Base-by-base conservation (phyloP, 306 rosid species). In the Prunus davidiana region DNA sequence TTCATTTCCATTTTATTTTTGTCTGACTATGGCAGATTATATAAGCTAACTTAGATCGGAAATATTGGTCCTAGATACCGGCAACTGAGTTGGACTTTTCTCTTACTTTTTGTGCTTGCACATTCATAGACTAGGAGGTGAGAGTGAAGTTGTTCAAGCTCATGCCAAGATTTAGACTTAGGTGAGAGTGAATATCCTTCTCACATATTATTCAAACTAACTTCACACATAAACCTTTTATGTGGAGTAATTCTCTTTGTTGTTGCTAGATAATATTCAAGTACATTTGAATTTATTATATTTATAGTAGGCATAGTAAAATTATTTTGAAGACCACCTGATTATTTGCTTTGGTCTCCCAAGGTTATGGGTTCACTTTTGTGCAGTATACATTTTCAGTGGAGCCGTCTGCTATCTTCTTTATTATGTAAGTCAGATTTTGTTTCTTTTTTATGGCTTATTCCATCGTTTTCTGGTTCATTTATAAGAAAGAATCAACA, bases 321-420 rank as follows among this genome's bases (percentile, higher is more conserved):
- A 69, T 47, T 69, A 46, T 77, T 22, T 13, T 62, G 47, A 50
- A 69, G 78, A 67, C 56, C 75, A 71, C 78, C 86, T 91, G 84
- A 89, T 69, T 41, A 47, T 71, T 74, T 0, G 6, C 41, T 64
- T 85, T 84, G 72, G 28, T 71, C 84, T 86, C 73, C 79, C 84
- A 78, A 93, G 98, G 96, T 93, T 93, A 70, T 93, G 97, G 97
- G 75, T 89, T 73, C 98, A 93, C 83, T 88, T 91, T 79, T 82
- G 81, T 78, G 97, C 98, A 24, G 91, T 87, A 3, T 93, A 93
- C 85, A 69, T 89, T 77, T 85, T 91, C 84, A 91, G 89, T 12
- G 96, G 90, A 86, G 77, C 82, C 61, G 95, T 91, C 88, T 91
- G 98, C 91, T 93, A 85, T 84, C 90, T 91, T 88, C 98, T 93